These are phyloP conservation scores for Mucor piriformis DNA, from an alignment of 371 early-diverging fungal genomes.

Conservation along the genomic window DNA sequence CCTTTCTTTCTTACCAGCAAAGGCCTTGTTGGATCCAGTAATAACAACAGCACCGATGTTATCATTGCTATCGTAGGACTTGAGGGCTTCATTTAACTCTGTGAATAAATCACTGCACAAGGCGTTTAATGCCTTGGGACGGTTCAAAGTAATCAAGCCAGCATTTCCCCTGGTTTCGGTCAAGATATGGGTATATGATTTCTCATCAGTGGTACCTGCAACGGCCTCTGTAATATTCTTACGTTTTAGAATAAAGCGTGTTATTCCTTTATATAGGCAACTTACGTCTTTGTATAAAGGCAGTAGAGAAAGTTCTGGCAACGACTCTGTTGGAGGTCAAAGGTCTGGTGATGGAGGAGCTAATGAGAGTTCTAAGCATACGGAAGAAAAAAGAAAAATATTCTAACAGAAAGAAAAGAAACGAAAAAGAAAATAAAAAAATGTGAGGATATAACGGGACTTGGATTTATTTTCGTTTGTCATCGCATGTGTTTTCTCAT, in stretches of 20 bases:
- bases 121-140: conserved; percentile 97
- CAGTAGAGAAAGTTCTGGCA: conserved; percentile 40
- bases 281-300: conserved; percentile 41
- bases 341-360: conserved; percentile 44
- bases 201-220: conserved; percentile 34
- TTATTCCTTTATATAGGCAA: not conserved
- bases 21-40: conserved; percentile 95
- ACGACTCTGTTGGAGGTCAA: conserved; percentile 38
- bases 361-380: conserved; percentile 47
- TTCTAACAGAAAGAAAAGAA: conserved; percentile 2
- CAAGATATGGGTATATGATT: conserved; percentile 68
- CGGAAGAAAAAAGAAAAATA: conserved; percentile 7
- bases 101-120: conserved; percentile 88
- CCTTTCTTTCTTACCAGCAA: conserved; percentile 74
- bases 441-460: conserved; percentile 17
- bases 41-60: conserved; percentile 91
- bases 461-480: conserved; percentile 24
- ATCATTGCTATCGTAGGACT: conserved; percentile 75
- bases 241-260: not conserved
- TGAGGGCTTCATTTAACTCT: conserved; percentile 91
- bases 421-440: conserved; percentile 4
- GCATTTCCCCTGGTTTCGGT: conserved; percentile 84
- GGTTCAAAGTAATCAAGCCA: conserved; percentile 88
- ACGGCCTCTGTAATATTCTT: conserved; percentile 30
- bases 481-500: conserved; percentile 19